phyloP scores from a whole-genome alignment of 2,329 filamentous ascomycete genomes.

The Sarocladium oryzae region DNA sequence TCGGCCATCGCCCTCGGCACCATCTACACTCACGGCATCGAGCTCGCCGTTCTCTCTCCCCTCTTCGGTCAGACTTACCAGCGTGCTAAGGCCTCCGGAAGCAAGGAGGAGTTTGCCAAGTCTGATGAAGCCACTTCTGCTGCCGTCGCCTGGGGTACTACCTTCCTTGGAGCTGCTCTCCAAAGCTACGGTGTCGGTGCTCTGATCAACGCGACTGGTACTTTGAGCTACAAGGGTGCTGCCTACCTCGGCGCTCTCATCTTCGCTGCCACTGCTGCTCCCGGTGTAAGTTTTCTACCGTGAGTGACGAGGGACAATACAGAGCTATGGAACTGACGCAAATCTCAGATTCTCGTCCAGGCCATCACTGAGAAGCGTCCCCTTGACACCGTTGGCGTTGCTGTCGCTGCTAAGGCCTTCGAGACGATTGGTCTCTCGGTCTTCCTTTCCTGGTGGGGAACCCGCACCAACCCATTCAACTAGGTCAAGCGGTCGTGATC shows the following conservation, averaged over 20 bases:
- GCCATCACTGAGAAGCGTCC: slow-evolving; percentile 88
- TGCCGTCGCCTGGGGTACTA: slow-evolving; percentile 84
- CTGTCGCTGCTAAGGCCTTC: slow-evolving; percentile 74
- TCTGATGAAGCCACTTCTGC: slow-evolving; percentile 88
- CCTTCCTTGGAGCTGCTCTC: slow-evolving; percentile 78
- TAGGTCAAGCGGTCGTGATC: slow-evolving; percentile 37
- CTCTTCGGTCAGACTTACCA: slow-evolving; percentile 94
- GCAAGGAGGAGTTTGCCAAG: slow-evolving; percentile 92
- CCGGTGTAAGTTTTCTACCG: slow-evolving; percentile 52
- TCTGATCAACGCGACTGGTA: slow-evolving; percentile 90
- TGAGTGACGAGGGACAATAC: neutral
- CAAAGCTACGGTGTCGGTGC: slow-evolving; percentile 88
- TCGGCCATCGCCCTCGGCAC: slow-evolving; percentile 96
- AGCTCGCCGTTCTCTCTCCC: slow-evolving; percentile 79
- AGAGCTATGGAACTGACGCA: slow-evolving; percentile 19
- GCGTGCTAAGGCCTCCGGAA: slow-evolving; percentile 83
- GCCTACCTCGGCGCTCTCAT: slow-evolving; percentile 87
- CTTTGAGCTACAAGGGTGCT: slow-evolving; percentile 93
- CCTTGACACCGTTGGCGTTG: slow-evolving; percentile 81
- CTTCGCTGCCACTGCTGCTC: slow-evolving; percentile 86
- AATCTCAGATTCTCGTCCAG: slow-evolving; percentile 69
- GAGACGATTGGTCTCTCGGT: slow-evolving; percentile 90
- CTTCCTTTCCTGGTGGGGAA: slow-evolving; percentile 97
- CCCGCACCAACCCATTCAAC: slow-evolving; percentile 85
- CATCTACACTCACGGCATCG: slow-evolving; percentile 88